Conservation (phyloP, 495 filamentous ascomycete species). For the Lophium mytilinum region DNA sequence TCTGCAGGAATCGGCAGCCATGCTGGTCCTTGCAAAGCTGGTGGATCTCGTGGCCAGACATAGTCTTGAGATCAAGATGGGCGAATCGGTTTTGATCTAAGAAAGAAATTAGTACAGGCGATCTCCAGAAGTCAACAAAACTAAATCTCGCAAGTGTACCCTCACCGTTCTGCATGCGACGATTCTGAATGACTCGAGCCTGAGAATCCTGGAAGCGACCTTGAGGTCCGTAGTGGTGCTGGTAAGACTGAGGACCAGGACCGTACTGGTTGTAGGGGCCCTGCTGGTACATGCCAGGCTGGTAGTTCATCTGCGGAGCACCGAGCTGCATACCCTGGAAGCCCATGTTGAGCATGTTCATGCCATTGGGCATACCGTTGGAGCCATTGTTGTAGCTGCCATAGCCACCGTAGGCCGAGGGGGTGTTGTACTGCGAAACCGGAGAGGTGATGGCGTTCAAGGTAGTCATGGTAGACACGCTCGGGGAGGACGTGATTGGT, state of each 20-base stretch:
- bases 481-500: constrained; percentile 20
- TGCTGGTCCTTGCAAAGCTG: constrained; percentile 92
- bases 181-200: constrained; percentile 60
- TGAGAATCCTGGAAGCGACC: constrained; percentile 52
- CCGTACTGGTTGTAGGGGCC: constrained; percentile 35
- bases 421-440: constrained; percentile 28
- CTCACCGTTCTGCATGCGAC: constrained; percentile 58
- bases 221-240: constrained; percentile 33
- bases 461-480: constrained; percentile 1
- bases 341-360: constrained; percentile 50
- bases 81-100: constrained; percentile 56
- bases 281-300: constrained; percentile 37
- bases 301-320: constrained; percentile 23
- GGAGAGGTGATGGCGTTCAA: constrained; percentile 15
- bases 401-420: constrained; percentile 40
- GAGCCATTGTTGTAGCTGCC: not conserved
- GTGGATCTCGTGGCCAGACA: constrained; percentile 68
- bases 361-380: constrained; percentile 16
- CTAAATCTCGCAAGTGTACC: constrained; percentile 30
- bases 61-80: constrained; percentile 67
- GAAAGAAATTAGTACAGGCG: constrained; percentile 1
- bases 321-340: constrained; percentile 53
- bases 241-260: constrained; percentile 38
- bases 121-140: not conserved
- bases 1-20: constrained; percentile 89